These are phyloP conservation scores for Globisporangium carolinianum DNA, from an alignment of 352 stramenopile species.

Conservation along the genomic window DNA sequence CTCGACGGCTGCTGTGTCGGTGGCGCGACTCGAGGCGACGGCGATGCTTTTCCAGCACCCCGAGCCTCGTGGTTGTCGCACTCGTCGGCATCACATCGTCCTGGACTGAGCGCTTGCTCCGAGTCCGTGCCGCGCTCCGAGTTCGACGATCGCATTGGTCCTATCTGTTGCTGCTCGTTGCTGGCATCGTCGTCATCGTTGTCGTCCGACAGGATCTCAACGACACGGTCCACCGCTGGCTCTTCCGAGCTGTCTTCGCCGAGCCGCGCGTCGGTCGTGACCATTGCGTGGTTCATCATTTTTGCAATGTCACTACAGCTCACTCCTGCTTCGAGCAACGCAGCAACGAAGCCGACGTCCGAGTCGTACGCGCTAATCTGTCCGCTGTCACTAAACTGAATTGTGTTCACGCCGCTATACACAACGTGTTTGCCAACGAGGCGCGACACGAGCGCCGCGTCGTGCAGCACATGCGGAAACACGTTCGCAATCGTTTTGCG, in stretches of 20 bases:
- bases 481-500: slow-evolving; percentile 40
- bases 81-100: too few relatives aligned
- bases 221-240: too few relatives aligned
- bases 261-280: slow-evolving; percentile 14
- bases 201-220: too few relatives aligned
- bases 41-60: too few relatives aligned
- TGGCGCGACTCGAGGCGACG: too few relatives aligned
- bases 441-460: slow-evolving; percentile 34
- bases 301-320: slow-evolving; percentile 33
- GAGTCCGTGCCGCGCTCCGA: too few relatives aligned
- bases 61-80: too few relatives aligned
- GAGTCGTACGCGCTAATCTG: slow-evolving; percentile 49
- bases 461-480: slow-evolving; percentile 50
- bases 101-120: too few relatives aligned
- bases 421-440: slow-evolving; percentile 41
- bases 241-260: slow-evolving; percentile 1
- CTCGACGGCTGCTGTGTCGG: too few relatives aligned
- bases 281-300: slow-evolving; percentile 43
- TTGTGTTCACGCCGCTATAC: slow-evolving; percentile 43
- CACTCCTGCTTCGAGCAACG: slow-evolving; percentile 28
- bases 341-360: slow-evolving; percentile 51
- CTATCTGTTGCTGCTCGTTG: too few relatives aligned
- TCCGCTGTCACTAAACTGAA: slow-evolving; percentile 37
- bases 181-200: too few relatives aligned
- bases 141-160: too few relatives aligned